Base-by-base conservation (phyloP, 305 asterid genomes). In the Ajuga reptans region DNA sequence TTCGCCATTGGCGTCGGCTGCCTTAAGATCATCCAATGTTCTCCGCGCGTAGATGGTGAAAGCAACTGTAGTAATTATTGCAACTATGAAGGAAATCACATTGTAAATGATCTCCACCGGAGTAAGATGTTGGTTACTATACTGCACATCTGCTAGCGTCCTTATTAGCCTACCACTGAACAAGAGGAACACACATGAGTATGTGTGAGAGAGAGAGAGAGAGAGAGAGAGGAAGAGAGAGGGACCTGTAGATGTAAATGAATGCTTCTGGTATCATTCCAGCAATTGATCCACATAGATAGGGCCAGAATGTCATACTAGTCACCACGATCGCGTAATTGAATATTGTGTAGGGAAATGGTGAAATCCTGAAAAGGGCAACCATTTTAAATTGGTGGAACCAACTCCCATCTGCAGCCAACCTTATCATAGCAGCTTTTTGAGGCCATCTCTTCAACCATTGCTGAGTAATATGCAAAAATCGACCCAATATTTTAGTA, bases 201-300 rank as follows among this genome's bases (percentile, higher is more conserved):
- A 8, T 8, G 60, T 4, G 11, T 42, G 12, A 14, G 9, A 11
- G 42, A 11, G 45, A 6, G 18, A 77, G 62, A 36, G 18, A 4
- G 18, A 10, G 67, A 12, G 49, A 5, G 14, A 55, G 14, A 37
- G 34, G 21, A 39, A 31, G 46, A n/a, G 29, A 77, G 55, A 39
- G 56, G 33, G 21, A 89, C 95, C 96, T 87, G 84, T 91, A 91
- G 68, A 91, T 80, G 74, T 88, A 84, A 50, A 91, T 83, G 79
- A 91, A 87, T 75, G 91, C 86, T 79, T 91, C 98, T 14, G 96
- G 98, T 55, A 86, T 78, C 96, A 91, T 91, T 72, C 98, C 98
- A 15, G 85, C 78, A 51, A 89, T 69, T 34, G 98, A 89, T 12
- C 98, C 98, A 66, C 85, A 81, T 43, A 91, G 65, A 75, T 91